A percentile compares a stretch with the other conserved stretches of the same genome.
phyloP scores from a whole-genome alignment of 2,329 filamentous ascomycete genomes.

The Alternaria alternata region DNA sequence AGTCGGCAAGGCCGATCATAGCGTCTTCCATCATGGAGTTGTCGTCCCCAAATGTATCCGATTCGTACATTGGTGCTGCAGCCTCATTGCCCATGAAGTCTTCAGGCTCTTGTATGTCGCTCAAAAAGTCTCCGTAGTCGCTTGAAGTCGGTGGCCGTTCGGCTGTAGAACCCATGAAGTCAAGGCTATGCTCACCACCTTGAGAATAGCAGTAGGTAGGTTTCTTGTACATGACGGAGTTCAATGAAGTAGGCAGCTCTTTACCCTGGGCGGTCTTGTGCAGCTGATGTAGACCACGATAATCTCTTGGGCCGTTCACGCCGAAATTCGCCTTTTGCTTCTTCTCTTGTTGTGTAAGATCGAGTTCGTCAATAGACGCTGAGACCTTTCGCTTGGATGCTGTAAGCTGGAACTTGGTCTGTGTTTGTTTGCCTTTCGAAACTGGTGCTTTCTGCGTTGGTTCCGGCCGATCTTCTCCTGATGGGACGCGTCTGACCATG shows the following conservation, averaged over 20 bases:
- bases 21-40: conserved; percentile 44
- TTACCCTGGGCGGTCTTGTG: conserved; percentile 36
- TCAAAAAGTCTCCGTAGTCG: conserved; percentile 39
- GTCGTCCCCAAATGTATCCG: conserved; percentile 40
- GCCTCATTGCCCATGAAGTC: neutral
- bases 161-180: conserved; percentile 25
- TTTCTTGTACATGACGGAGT: conserved; percentile 38
- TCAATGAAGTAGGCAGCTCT: conserved; percentile 27
- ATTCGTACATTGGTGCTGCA: conserved; percentile 1
- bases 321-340: conserved; percentile 31
- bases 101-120: neutral
- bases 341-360: conserved; percentile 44
- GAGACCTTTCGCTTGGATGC: conserved; percentile 37
- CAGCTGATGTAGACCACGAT: conserved; percentile 34
- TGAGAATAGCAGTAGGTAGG: conserved; percentile 37
- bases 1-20: conserved; percentile 44
- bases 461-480: conserved; percentile 16
- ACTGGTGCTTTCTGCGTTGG: neutral
- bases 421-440: conserved; percentile 25
- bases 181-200: conserved; percentile 31
- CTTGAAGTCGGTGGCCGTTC: conserved; percentile 24
- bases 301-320: conserved; percentile 27
- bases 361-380: conserved; percentile 37
- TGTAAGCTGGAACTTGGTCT: conserved; percentile 41
- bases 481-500: conserved; percentile 32